phyloP scores from a whole-genome alignment of 164 flowering plant genomes.

The Chimonanthus salicifolius region DNA sequence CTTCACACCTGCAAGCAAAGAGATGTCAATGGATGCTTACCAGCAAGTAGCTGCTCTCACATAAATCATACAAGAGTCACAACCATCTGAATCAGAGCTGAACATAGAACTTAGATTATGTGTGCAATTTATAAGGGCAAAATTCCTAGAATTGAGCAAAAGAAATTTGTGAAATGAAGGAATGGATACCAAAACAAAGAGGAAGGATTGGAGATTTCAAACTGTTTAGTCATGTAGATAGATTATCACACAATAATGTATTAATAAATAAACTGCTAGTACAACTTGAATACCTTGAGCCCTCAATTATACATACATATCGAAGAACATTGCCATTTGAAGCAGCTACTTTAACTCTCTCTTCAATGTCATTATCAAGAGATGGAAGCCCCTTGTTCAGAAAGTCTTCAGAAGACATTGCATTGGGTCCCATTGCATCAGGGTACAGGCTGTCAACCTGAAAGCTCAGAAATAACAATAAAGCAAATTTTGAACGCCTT shows the following conservation, averaged over 20 bases:
- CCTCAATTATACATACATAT: slow-evolving; percentile 78
- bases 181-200: neutral
- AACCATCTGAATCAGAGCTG: neutral
- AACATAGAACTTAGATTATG: neutral
- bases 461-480: slow-evolving; percentile 6
- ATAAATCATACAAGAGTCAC: neutral
- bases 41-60: neutral
- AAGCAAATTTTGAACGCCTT: neutral
- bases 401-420: slow-evolving; percentile 61
- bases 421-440: slow-evolving; percentile 60
- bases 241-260: too few relatives aligned
- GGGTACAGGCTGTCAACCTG: slow-evolving; percentile 91
- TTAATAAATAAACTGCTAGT: neutral
- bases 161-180: neutral
- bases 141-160: neutral
- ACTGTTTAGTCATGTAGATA: neutral
- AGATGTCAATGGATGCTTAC: neutral
- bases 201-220: neutral
- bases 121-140: neutral
- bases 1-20: slow-evolving; percentile 52
- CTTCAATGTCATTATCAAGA: slow-evolving; percentile 57
- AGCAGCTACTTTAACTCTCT: slow-evolving; percentile 57
- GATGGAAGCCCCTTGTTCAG: slow-evolving; percentile 45
- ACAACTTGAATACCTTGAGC: slow-evolving; percentile 47
- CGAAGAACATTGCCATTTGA: slow-evolving; percentile 77